phyloP scores from a whole-genome alignment of 192 early-diverging fungal species.

The Linnemannia elongata region DNA sequence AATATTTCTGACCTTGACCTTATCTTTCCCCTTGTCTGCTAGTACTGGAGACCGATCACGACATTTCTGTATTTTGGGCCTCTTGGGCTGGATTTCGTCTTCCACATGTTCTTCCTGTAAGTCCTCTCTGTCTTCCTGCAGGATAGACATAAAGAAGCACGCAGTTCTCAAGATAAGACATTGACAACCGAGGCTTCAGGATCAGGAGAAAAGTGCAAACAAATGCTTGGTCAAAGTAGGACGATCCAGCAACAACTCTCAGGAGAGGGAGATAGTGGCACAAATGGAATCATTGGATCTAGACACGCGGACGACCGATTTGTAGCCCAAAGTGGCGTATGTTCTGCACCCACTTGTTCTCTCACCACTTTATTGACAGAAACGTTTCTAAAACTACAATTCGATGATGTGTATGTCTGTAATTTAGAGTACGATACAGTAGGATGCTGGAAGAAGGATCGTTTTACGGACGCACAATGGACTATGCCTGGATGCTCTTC shows the following conservation, averaged over 20 bases:
- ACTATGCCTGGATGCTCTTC: conserved; percentile 93
- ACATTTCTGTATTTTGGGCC: conserved; percentile 95
- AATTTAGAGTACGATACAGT: conserved; percentile 81
- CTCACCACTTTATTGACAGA: not conserved
- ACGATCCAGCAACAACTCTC: not conserved
- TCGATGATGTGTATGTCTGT: not conserved
- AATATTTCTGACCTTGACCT: not conserved
- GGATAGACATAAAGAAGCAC: not conserved
- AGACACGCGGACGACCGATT: not conserved
- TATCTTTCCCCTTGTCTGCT: conserved; percentile 9
- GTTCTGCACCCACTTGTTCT: not conserved
- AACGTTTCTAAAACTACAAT: not conserved
- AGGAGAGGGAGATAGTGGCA: not conserved
- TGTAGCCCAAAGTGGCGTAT: not conserved
- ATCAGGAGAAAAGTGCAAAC: not conserved
- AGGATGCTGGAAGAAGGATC: conserved; percentile 95
- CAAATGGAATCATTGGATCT: conserved; percentile 9
- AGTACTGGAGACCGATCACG: conserved; percentile 95
- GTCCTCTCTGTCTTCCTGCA: not conserved
- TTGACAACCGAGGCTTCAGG: not conserved
- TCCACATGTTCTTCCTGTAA: conserved; percentile 94
- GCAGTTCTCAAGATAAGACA: not conserved
- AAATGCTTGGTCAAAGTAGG: not conserved
- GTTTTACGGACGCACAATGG: conserved; percentile 89
- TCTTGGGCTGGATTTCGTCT: conserved; percentile 91